Evolutionary conservation across 2,329 filamentous ascomycete genomes (phyloP), one percentile per base, ranked within the genome.

Genomic region (Monilinia fructicola): DNA sequence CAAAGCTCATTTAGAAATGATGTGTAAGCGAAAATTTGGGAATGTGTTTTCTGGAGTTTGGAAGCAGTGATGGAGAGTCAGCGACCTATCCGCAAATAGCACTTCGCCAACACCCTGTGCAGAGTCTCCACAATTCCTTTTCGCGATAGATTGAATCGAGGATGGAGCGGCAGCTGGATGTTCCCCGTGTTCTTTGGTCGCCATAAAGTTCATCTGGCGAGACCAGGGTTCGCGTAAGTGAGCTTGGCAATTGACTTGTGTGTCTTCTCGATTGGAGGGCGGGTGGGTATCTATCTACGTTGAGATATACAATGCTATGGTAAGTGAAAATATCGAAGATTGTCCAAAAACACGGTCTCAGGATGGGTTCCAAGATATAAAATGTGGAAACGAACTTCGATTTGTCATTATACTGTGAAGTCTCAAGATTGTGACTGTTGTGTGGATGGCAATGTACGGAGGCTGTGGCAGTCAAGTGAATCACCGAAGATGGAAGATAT

Each of bases 241-340:
- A 98, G 89, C 89, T 99, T 99, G 81, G 93, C 91, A 79, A 99
- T 96, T 78, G 93, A 93, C 88, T 99, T 99, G 84, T 95, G 90
- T 77, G 95, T 99, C 91, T 99, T 99, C 90, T 99, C 96, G 84
- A 98, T 98, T 82, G 95, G 92, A 79, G 92, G 97, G 87, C 98
- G 93, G 7, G 11, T 9, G n/a, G n/a, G 46, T 35, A 6, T 23
- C 18, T 48, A 0, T 2, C 46, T 50, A 9, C 9, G 9, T 11
- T 3, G 9, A 23, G 21, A 12, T 23, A n/a, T 23, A 4, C 11
- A 12, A 12, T 23, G 21, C 2, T 11, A 35, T 9, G n/a, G 18
- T 9, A 3, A 21, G n/a, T 50, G 10, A 4, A 10, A 10, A n/a
- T 50, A 11, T 23, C 21, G 10, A n/a, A 12, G 0, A 23, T 11